These are phyloP conservation scores for Podila minutissima DNA, from an alignment of 192 early-diverging fungal species.

Conservation along the genomic window DNA sequence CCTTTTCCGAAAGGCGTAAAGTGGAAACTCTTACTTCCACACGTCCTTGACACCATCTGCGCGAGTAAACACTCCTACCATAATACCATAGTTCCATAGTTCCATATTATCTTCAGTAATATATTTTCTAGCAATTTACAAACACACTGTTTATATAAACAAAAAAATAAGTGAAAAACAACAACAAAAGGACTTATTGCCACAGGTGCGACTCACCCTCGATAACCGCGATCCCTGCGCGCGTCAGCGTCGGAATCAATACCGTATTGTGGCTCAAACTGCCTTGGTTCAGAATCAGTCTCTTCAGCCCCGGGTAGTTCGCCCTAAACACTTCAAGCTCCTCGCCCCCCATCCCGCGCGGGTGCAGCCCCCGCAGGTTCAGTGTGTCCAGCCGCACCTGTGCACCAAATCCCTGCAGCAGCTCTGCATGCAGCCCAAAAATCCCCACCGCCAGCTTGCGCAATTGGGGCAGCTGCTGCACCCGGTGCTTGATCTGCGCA, in stretches of 20 bases:
- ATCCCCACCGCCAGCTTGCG: background rate
- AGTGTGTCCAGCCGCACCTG: background rate
- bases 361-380: background rate
- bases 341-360: background rate
- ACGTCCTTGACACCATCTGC: too few relatives aligned
- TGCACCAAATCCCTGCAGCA: background rate
- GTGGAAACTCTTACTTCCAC: background rate
- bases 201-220: background rate
- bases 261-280: background rate
- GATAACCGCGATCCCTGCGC: background rate
- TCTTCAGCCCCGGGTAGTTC: constrained; percentile 2
- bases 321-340: background rate
- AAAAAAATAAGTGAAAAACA: background rate
- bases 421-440: constrained; percentile 1
- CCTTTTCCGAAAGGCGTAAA: constrained; percentile 29
- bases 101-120: too few relatives aligned
- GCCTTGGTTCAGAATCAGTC: background rate
- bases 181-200: background rate
- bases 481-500: background rate
- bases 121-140: background rate
- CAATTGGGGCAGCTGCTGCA: background rate
- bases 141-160: background rate
- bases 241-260: background rate
- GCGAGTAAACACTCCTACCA: too few relatives aligned
- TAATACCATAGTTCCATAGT: too few relatives aligned